These are phyloP conservation scores for Cordyceps pruinosa DNA, from an alignment of 2,329 filamentous ascomycete species.

Conservation along the genomic window DNA sequence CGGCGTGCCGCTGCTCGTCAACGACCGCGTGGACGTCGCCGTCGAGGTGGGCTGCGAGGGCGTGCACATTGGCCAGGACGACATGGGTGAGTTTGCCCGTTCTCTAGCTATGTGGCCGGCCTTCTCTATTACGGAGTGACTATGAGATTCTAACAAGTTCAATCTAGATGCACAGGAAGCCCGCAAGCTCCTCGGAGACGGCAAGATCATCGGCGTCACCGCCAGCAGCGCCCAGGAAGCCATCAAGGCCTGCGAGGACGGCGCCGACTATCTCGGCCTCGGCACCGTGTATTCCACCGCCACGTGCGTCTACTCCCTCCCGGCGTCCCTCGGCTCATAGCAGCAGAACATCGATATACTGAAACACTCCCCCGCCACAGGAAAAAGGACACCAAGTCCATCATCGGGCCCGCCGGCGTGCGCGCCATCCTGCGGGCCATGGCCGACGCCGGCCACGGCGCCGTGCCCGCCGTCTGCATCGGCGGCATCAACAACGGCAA, in stretches of 20 bases:
- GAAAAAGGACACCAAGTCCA: conserved; percentile 74
- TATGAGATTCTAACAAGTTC: not conserved
- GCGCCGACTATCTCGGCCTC: conserved; percentile 87
- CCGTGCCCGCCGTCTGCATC: conserved; percentile 69
- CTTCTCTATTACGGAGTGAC: no score
- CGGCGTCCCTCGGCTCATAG: not conserved
- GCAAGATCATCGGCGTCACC: conserved; percentile 83
- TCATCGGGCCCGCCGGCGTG: conserved; percentile 51
- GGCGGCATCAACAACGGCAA: conserved; percentile 80
- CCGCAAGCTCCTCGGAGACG: conserved; percentile 62
- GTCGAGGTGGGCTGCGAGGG: conserved; percentile 81
- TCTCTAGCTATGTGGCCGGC: not conserved
- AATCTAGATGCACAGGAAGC: conserved; percentile 38
- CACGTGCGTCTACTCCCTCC: conserved; percentile 46
- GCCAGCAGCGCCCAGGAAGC: conserved; percentile 72
- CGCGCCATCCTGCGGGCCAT: conserved; percentile 50
- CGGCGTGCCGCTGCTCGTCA: conserved; percentile 78
- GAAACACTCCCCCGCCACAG: conserved; percentile 32
- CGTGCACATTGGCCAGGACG: conserved; percentile 92
- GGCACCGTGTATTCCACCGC: conserved; percentile 82
- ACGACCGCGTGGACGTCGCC: conserved; percentile 87
- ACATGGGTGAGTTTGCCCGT: conserved; percentile 60
- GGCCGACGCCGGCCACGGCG: conserved; percentile 34
- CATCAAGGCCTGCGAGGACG: conserved; percentile 59
- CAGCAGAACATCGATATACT: not conserved